Percentiles rank a stretch among this genome's conserved stretches.
Conservation (phyloP, 1,284 basidiomycete species). For the Trichosporon sp. region DNA sequence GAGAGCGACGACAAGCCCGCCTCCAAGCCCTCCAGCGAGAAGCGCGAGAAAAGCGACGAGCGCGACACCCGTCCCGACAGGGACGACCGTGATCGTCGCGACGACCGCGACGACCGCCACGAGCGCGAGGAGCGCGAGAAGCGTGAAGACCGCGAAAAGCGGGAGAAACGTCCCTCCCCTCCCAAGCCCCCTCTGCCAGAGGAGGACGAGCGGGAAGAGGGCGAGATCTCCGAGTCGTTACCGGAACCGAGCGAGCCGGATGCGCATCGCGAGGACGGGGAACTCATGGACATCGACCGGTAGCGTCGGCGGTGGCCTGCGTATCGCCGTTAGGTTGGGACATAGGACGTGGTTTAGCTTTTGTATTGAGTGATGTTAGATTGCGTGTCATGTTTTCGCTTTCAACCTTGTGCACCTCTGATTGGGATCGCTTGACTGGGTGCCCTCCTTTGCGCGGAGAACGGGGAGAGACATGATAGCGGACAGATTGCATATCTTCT, state of each 20-base stretch:
- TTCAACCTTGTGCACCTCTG: too few relatives aligned
- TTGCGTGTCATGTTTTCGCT: too few relatives aligned
- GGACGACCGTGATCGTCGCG: too few relatives aligned
- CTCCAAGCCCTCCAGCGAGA: conserved; percentile 24
- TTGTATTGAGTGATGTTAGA: background rate
- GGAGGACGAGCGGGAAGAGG: conserved; percentile 13
- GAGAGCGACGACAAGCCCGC: background rate
- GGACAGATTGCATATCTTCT: background rate
- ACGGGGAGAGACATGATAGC: too few relatives aligned
- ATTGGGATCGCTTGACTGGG: too few relatives aligned
- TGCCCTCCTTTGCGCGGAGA: too few relatives aligned
- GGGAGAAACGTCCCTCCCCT: background rate
- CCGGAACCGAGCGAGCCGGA: background rate
- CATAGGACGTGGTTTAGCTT: background rate
- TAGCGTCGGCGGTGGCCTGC: conserved; percentile 6
- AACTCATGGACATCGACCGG: conserved; percentile 16
- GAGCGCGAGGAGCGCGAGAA: background rate
- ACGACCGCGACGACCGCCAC: background rate
- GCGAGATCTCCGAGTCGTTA: conserved; percentile 16
- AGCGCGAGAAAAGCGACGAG: background rate
- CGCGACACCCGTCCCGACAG: too few relatives aligned
- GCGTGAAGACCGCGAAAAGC: background rate
- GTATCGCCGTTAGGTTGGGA: background rate
- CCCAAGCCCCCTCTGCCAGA: background rate
- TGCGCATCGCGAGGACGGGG: background rate